These are phyloP conservation scores for Spergularia azorica DNA, from an alignment of 179 eudicot genomes.

Conservation along the genomic window DNA sequence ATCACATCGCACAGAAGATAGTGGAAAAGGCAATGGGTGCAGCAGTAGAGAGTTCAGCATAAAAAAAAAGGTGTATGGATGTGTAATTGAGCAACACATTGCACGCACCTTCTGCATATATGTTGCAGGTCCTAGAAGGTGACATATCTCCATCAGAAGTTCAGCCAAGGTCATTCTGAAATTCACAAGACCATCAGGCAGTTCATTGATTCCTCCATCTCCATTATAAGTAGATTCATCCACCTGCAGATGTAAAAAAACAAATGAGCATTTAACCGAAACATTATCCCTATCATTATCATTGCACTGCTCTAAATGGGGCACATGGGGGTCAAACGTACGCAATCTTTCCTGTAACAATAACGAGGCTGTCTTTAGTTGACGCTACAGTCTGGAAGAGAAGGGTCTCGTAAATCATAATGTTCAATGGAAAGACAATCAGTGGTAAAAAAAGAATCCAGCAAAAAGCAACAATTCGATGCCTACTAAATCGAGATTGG, in stretches of 20 bases:
- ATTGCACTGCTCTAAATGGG: not conserved
- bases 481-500: not conserved
- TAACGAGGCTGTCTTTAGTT: not conserved
- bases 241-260: conserved; percentile 47
- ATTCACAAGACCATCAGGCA: conserved; percentile 84
- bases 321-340: not conserved
- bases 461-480: not conserved
- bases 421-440: not conserved
- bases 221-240: conserved; percentile 62
- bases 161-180: conserved; percentile 84
- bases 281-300: not conserved
- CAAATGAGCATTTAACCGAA: not conserved
- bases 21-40: conserved; percentile 1
- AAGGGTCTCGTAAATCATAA: not conserved
- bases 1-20: not conserved
- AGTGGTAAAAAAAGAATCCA: not conserved
- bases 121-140: conserved; percentile 59
- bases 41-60: not conserved
- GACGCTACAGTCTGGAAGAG: not conserved
- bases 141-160: conserved; percentile 90
- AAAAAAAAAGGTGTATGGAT: not conserved
- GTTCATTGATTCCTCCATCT: conserved; percentile 56
- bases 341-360: not conserved
- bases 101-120: conserved; percentile 73
- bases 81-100: conserved; percentile 12